Conservation (phyloP, 805 yeast genomes). For the Saturnispora saitoi region DNA sequence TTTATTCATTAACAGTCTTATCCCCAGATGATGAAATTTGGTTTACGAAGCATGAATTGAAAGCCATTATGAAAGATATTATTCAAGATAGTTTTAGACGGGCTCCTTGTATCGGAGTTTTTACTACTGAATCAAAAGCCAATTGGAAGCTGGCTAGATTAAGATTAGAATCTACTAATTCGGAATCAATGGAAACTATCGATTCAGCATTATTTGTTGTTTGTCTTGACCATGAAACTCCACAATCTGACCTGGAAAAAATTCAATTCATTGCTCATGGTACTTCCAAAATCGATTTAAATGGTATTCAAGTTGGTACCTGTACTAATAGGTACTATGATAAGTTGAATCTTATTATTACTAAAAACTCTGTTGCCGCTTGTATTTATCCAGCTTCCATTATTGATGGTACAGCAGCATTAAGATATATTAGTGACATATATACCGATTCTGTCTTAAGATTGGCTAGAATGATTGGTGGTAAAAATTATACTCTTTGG, state of each 20-base stretch:
- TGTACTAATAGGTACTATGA: conserved; percentile 56
- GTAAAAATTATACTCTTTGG: conserved; percentile 47
- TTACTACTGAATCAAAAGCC: conserved; percentile 44
- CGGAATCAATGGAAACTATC: conserved; percentile 29
- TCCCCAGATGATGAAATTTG: conserved; percentile 36
- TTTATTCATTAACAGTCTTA: conserved; percentile 41
- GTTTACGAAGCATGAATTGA: conserved; percentile 46
- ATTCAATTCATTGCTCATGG: conserved; percentile 46
- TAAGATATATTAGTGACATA: conserved; percentile 48
- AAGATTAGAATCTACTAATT: conserved; percentile 34
- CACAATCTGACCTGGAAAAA: conserved; percentile 39
- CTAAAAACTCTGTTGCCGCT: conserved; percentile 50
- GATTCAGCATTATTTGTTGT: conserved; percentile 46
- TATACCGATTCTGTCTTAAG: conserved; percentile 50
- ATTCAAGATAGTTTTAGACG: conserved; percentile 36
- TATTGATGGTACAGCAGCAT: conserved; percentile 51
- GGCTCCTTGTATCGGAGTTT: conserved; percentile 37
- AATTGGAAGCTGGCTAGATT: conserved; percentile 41
- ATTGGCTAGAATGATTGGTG: conserved; percentile 50
- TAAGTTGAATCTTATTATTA: conserved; percentile 45
- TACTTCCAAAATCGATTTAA: conserved; percentile 34
- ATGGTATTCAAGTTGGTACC: conserved; percentile 46
- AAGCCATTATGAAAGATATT: conserved; percentile 35
- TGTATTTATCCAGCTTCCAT: conserved; percentile 51
- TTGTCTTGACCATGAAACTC: conserved; percentile 41